Evolutionary conservation across 169 alveolate genomes (phyloP).

Genomic region (Babesia ovata): DNA sequence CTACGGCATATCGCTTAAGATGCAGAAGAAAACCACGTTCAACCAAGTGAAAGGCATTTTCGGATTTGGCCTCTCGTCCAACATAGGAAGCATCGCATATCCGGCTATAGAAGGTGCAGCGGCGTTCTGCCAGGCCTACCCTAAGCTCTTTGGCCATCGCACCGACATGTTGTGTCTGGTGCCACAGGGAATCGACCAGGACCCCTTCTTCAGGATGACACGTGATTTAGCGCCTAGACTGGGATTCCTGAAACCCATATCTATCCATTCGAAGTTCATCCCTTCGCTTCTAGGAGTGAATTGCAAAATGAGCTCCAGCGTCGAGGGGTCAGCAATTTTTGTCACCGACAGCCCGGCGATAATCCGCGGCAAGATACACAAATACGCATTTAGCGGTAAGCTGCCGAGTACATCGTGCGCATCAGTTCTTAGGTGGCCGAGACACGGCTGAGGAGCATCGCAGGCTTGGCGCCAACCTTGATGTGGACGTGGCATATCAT

Average conservation of each 20-base stretch:
- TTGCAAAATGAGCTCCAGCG: constrained; percentile 73
- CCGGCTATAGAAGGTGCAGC: constrained; percentile 98
- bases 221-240: constrained; percentile 96
- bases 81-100: constrained; percentile 94
- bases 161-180: constrained; percentile 90
- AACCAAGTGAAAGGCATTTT: constrained; percentile 90
- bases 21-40: constrained; percentile 93
- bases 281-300: constrained; percentile 94
- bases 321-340: constrained; percentile 89
- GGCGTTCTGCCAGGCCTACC: constrained; percentile 92
- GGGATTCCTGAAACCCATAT: constrained; percentile 92
- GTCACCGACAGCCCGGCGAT: constrained; percentile 92
- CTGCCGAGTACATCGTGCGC: too few relatives aligned
- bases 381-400: constrained; percentile 93
- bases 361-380: constrained; percentile 92
- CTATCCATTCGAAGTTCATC: constrained; percentile 93
- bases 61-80: constrained; percentile 91
- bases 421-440: constrained; percentile 83
- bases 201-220: constrained; percentile 99
- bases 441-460: constrained; percentile 92
- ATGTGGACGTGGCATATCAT: constrained; percentile 96
- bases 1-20: constrained; percentile 90
- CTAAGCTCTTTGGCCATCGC: constrained; percentile 83
- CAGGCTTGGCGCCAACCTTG: constrained; percentile 93
- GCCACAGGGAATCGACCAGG: constrained; percentile 99